phyloP scores from a whole-genome alignment of 306 rosid species.

The Trichosanthes cucumerina region DNA sequence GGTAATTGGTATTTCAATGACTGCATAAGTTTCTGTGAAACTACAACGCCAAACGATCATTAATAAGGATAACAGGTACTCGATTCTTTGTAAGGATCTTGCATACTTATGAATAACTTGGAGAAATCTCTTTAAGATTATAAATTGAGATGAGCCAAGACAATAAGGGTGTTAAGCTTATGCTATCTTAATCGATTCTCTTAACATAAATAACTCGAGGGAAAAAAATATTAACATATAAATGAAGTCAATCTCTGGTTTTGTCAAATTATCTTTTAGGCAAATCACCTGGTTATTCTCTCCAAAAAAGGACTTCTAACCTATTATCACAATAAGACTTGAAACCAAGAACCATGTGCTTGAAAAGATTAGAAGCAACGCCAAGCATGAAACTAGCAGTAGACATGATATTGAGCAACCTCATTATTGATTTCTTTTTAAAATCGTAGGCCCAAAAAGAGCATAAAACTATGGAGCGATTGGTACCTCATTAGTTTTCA shows the following conservation, averaged over 20 bases:
- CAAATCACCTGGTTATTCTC: not conserved
- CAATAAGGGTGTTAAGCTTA: not conserved
- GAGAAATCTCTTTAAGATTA: not conserved
- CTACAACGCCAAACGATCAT: not conserved
- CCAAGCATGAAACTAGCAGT: slow-evolving; percentile 9
- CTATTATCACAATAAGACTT: not conserved
- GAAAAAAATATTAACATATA: not conserved
- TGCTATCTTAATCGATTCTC: not conserved
- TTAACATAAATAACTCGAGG: not conserved
- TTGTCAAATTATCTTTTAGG: not conserved
- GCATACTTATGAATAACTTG: not conserved
- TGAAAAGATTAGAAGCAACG: slow-evolving; percentile 19
- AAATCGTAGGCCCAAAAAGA: not conserved
- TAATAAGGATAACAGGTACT: not conserved
- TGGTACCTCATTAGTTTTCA: slow-evolving; percentile 12
- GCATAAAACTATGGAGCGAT: not conserved
- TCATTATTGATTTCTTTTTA: slow-evolving; percentile 4
- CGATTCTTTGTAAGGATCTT: not conserved
- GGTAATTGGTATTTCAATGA: not conserved
- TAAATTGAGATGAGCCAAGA: not conserved
- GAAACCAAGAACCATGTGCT: slow-evolving; percentile 19
- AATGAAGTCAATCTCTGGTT: not conserved
- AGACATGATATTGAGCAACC: slow-evolving; percentile 6
- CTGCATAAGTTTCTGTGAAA: not conserved
- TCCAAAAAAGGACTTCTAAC: not conserved